phyloP scores from a whole-genome alignment of 176 grass and related monocot genomes.

The Saccharum spontaneum region DNA sequence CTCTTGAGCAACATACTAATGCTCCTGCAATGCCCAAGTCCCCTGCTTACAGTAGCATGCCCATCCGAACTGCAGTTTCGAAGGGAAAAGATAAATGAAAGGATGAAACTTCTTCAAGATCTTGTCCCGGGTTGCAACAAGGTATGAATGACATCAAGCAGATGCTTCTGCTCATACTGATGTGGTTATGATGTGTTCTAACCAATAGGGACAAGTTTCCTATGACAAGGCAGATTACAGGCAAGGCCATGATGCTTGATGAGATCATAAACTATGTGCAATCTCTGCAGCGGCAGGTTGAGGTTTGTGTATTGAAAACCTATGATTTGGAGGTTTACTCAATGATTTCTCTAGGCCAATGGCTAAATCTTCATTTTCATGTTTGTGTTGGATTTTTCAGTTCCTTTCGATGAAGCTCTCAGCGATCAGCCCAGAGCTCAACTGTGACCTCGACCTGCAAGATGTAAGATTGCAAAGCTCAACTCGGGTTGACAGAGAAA shows the following conservation, averaged over 20 bases:
- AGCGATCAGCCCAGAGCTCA: slow-evolving; percentile 55
- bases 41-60: slow-evolving; percentile 5
- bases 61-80: slow-evolving; percentile 55
- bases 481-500: background rate
- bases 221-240: slow-evolving; percentile 65
- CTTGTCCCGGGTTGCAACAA: slow-evolving; percentile 93
- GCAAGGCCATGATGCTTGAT: slow-evolving; percentile 99
- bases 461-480: slow-evolving; percentile 56
- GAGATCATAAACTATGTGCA: slow-evolving; percentile 99
- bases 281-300: slow-evolving; percentile 88
- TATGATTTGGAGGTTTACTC: background rate
- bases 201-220: background rate
- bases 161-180: background rate
- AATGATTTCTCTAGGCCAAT: background rate
- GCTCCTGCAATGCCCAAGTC: background rate
- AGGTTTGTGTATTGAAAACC: slow-evolving; percentile 44
- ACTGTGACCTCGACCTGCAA: slow-evolving; percentile 53
- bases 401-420: slow-evolving; percentile 95
- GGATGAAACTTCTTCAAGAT: slow-evolving; percentile 95
- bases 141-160: slow-evolving; percentile 29
- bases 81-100: slow-evolving; percentile 95
- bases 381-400: slow-evolving; percentile 40
- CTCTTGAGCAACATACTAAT: slow-evolving; percentile 16
- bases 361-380: slow-evolving; percentile 1
- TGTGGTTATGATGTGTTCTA: background rate